Percentiles rank a stretch among this genome's conserved stretches.
Conservation (phyloP, 345 rosid species). For the Hypericum perforatum region DNA sequence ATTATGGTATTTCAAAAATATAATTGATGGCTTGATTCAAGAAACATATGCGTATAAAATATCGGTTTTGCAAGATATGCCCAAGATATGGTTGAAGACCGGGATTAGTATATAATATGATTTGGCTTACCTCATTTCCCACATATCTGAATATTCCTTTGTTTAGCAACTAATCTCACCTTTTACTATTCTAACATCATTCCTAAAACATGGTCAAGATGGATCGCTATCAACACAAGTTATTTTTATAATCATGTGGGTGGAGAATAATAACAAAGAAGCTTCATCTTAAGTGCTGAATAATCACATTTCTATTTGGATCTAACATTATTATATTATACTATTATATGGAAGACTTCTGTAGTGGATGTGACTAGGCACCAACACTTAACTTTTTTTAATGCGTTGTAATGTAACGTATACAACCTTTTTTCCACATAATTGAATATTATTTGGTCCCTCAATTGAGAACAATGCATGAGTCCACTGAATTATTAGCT, state of each 20-base stretch:
- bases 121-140: constrained; percentile 80
- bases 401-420: not conserved
- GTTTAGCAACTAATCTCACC: constrained; percentile 52
- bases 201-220: constrained; percentile 39
- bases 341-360: not conserved
- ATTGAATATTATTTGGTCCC: constrained; percentile 9
- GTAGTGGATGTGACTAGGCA: constrained; percentile 41
- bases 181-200: constrained; percentile 30
- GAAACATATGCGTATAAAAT: constrained; percentile 53
- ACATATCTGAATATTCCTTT: constrained; percentile 73
- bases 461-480: constrained; percentile 29
- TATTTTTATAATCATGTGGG: constrained; percentile 23
- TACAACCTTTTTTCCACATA: constrained; percentile 1
- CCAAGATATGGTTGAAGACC: constrained; percentile 72
- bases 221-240: not conserved
- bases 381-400: constrained; percentile 4
- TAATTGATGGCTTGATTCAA: constrained; percentile 69
- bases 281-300: constrained; percentile 35
- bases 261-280: constrained; percentile 46
- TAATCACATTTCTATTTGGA: constrained; percentile 22
- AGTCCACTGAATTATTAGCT: constrained; percentile 37
- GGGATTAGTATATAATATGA: constrained; percentile 38
- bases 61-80: constrained; percentile 79
- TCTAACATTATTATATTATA: no score
- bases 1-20: constrained; percentile 1